Evolutionary conservation across 805 yeast species (phyloP), one percentile per base, ranked within the genome.

Genomic region (Cyberlindnera nakhonratchasimensis): DNA sequence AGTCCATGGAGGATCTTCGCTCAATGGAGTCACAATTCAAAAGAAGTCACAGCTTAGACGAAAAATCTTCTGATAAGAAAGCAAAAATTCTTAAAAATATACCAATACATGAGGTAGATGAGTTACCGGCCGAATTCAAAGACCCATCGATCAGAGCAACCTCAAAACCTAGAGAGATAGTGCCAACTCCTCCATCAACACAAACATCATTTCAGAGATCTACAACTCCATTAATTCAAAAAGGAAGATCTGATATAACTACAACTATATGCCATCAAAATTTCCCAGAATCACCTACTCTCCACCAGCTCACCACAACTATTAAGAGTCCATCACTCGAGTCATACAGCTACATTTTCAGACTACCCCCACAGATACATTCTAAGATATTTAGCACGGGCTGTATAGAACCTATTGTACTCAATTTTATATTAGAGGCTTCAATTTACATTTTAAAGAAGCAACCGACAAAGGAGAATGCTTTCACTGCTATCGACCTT

Each of bases 121-220:
- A 36, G 11, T 59, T 77, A n/a, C 81, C 81, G 0, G 39, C 37
- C 10, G 64, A 67, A 39, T 71, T 59, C 39, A 42, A 28, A 33
- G n/a, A 24, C 20, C 28, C 30, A 12, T 12, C 29, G 9, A 21
- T 22, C n/a, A 26, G 42, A 4, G 16, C 44, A 21, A 93, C 93
- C 50, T 96, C 96, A 30, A 88, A 5, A 95, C 46, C 81, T n/a
- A n/a, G n/a, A n/a, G n/a, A n/a, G 80, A 61, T 88, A 78, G 61
- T 9, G 10, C 8, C 37, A 5, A 30, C 20, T 11, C 18, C 36
- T 26, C 16, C 30, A 25, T 4, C 37, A 40, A 24, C 34, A 25
- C 24, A 20, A 20, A 11, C 43, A 34, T 3, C 36, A 26, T 23
- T 23, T 8, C 25, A 8, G 8, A n/a, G n/a, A 23, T 23, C 25